Evolutionary conservation across 1,284 basidiomycete species (phyloP).

Genomic region (Ceratobasidium sp.): DNA sequence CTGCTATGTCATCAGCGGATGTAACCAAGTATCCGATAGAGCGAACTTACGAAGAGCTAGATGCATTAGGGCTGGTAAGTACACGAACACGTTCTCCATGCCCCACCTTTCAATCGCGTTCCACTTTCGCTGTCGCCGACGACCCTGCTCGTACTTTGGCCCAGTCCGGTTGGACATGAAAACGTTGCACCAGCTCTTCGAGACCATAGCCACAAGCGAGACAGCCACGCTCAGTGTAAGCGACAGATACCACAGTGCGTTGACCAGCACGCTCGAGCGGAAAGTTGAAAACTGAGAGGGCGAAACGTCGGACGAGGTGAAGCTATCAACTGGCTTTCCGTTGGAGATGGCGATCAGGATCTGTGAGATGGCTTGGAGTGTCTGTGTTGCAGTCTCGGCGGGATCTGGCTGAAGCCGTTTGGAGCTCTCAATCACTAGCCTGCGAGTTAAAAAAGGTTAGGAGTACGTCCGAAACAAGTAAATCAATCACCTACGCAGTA

Average conservation of each 20-base stretch:
- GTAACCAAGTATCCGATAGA: neutral
- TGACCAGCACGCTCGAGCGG: neutral
- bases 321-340: neutral
- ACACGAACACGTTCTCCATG: neutral
- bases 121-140: constrained; percentile 9
- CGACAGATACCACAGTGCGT: constrained; percentile 10
- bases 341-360: neutral
- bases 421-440: constrained; percentile 20
- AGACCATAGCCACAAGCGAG: constrained; percentile 11
- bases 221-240: constrained; percentile 26
- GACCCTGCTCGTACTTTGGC: neutral
- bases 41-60: neutral
- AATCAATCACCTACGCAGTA: neutral
- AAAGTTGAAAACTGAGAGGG: neutral
- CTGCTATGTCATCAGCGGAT: neutral
- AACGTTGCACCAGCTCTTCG: constrained; percentile 33
- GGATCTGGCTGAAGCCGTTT: constrained; percentile 7
- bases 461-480: too few species aligned
- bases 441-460: neutral
- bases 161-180: constrained; percentile 17
- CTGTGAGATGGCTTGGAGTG: neutral
- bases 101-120: constrained; percentile 8
- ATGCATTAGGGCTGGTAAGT: constrained; percentile 8
- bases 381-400: neutral
- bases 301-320: too few species aligned